Evolutionary conservation across 108 stramenopile genomes (phyloP), one percentile per base, ranked within the genome.

Genomic region (Bacterosira constricta): DNA sequence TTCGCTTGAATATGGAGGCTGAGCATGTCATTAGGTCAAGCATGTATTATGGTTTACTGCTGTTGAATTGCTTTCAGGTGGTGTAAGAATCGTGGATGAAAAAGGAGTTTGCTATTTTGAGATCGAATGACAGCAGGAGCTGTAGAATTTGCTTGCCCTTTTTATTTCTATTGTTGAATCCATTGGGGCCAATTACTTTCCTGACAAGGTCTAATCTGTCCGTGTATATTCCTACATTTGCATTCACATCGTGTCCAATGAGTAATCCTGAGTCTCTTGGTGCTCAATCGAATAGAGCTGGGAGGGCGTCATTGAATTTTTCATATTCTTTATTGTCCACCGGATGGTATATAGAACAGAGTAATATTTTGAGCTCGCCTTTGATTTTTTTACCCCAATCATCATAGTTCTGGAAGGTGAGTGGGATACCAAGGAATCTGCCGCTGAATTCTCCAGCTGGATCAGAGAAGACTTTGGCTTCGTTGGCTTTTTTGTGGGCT

Each of bases 161-260:
- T 27, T 53, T 30, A 53, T 53, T 53, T 27, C 52, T 53, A 30
- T 53, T 53, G 26, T 53, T 27, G 31, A 53, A 6, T 4, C 52
- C 52, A 15, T 30, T 30, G 15, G 52, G 52, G 8, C 52, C 52
- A 27, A 53, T 27, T 27, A 53, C 25, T 8, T 53, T 53, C 8
- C 31, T 53, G 4, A 23, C 4, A 7, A 7, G 3, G 6, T 53
- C 52, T 8, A 15, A 27, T 8, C 31, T 30, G 11, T 23, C 4
- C 10, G 52, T 26, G 27, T 30, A 30, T 11, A 53, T 53, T 27
- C 52, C 52, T 11, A 53, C 26, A 6, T 26, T 30, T 21, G 52
- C 52, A 27, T 53, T 53, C 6, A 53, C 29, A 15, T 53, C 52
- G 31, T 53, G 52, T 21, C 52, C 52, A 27, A 53, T 27, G 4